Conservation (phyloP, 768 basidiomycete species). For the Sporobolomyces roseus region DNA sequence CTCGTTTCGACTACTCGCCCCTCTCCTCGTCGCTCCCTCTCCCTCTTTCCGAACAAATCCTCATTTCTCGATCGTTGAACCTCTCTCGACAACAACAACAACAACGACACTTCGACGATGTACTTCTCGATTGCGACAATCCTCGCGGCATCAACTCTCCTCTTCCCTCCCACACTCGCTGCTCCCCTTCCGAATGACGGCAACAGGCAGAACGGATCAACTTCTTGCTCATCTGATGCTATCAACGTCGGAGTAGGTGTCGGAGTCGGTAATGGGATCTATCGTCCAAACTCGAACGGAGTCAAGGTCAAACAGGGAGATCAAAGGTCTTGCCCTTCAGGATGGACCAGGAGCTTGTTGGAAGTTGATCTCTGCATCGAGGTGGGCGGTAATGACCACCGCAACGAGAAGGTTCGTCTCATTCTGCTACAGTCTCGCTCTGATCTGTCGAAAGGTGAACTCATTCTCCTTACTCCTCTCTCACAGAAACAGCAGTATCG, state of each 20-base stretch:
- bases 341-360: constrained; percentile 8
- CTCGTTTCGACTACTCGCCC: too few species aligned
- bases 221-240: not conserved
- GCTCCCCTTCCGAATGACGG: constrained; percentile 16
- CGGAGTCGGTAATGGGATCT: constrained; percentile 1
- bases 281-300: not conserved
- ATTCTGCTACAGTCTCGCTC: not conserved
- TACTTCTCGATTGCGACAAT: constrained; percentile 16
- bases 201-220: not conserved
- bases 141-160: constrained; percentile 3
- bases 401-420: constrained; percentile 15
- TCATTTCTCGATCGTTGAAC: too few species aligned
- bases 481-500: not conserved
- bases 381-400: constrained; percentile 21
- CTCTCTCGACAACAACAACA: not conserved
- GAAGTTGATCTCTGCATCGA: constrained; percentile 16
- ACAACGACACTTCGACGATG: not conserved
- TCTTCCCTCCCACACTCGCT: constrained; percentile 1
- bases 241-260: constrained; percentile 12
- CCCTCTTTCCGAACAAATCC: too few species aligned
- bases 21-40: too few species aligned
- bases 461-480: not conserved
- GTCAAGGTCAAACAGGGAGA: constrained; percentile 25
- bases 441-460: too few species aligned
- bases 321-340: constrained; percentile 5